Evolutionary conservation across 305 asterid species (phyloP), one percentile per base, ranked within the genome.

Genomic region (Solanum chacoense): DNA sequence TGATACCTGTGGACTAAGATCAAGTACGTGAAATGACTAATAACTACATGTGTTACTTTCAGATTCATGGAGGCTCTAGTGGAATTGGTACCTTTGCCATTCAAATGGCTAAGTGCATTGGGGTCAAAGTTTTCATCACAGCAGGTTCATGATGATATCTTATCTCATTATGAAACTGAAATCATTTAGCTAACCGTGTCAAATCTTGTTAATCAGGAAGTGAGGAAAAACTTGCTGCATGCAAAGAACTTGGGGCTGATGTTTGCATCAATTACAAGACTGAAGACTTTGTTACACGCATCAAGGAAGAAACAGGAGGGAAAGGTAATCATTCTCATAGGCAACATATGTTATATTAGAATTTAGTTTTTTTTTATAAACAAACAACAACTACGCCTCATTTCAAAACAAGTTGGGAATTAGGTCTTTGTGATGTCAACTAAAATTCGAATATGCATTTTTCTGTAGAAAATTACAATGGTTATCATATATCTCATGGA

Each of bases 1-100:
- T 42, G 69, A 40, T 42, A 0, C 18, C 86, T 2, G 10, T 28
- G 86, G 28, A 40, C 42, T 67, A n/a, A 85, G 13, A 67, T 72
- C 35, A n/a, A 69, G 65, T 6, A 85, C 3, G 18, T 67, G 80
- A 69, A 67, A 67, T 29, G 11, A 69, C 11, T 29, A 5, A 72
- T 69, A 85, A n/a, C 79, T 85, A 85, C 13, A 73, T 74, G 75
- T 71, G 83, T 29, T 74, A 32, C 90, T 89, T 90, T 88, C 95
- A 97, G 99, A 92, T 97, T 89, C 99, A 97, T 86, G 99, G 99
- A 42, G 99, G 99, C 88, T 96, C 99, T 88, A 97, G 99, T 90
- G 99, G 99, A 78, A 96, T 96, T 26, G 99, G 99, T 89, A 95
- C 99, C 55, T 97, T 97, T 93, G 97, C 99, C 63, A 97, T 96